A percentile compares a stretch with the other conserved stretches of the same genome.
These are phyloP conservation scores for Sisymbrium irio DNA, from an alignment of 345 rosid species.

Conservation along the genomic window DNA sequence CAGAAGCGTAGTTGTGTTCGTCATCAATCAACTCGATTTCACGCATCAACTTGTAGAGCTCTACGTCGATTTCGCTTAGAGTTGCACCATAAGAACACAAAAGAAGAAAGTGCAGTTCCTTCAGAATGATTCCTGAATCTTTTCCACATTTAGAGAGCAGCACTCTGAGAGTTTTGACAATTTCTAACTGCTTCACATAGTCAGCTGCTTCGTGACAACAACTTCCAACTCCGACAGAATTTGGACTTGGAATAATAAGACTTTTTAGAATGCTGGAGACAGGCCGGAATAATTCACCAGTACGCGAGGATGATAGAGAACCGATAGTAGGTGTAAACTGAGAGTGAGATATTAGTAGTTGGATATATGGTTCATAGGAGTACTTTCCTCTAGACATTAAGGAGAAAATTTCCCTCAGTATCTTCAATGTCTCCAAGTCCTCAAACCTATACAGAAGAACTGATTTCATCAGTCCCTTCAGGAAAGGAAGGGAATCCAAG, in stretches of 20 bases:
- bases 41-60: slow-evolving; percentile 60
- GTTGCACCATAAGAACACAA: slow-evolving; percentile 92
- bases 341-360: slow-evolving; percentile 76
- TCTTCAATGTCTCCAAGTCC: slow-evolving; percentile 60
- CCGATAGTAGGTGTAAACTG: slow-evolving; percentile 62
- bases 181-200: slow-evolving; percentile 51
- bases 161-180: slow-evolving; percentile 64
- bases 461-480: slow-evolving; percentile 61
- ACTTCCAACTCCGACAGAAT: slow-evolving; percentile 25
- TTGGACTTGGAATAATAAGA: slow-evolving; percentile 38
- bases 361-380: slow-evolving; percentile 52
- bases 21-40: slow-evolving; percentile 54
- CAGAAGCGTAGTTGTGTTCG: slow-evolving; percentile 37
- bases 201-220: slow-evolving; percentile 35
- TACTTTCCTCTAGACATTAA: slow-evolving; percentile 54
- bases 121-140: slow-evolving; percentile 58
- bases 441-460: slow-evolving; percentile 74
- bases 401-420: slow-evolving; percentile 47
- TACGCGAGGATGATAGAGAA: slow-evolving; percentile 44
- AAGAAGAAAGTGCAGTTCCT: slow-evolving; percentile 63
- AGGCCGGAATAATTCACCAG: slow-evolving; percentile 59
- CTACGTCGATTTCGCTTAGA: slow-evolving; percentile 63
- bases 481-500: slow-evolving; percentile 60
- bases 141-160: slow-evolving; percentile 51
- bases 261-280: slow-evolving; percentile 73